Conservation (phyloP, 208 protist species). For the Leishmania tarentolae region DNA sequence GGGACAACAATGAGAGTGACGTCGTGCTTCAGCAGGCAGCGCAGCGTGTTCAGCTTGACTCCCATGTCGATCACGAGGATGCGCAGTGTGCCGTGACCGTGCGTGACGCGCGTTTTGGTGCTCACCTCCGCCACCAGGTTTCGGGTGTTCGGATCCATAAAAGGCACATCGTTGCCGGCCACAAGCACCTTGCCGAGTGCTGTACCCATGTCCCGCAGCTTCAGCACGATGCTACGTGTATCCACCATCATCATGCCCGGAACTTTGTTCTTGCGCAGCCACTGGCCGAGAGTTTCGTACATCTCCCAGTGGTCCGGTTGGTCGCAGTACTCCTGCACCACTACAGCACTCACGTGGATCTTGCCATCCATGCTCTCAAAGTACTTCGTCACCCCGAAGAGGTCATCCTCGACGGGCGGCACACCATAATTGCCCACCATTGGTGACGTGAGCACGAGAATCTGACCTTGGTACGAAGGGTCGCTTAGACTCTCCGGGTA, state of each 20-base stretch:
- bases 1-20: slow-evolving; percentile 86
- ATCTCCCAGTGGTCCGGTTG: slow-evolving; percentile 96
- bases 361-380: slow-evolving; percentile 94
- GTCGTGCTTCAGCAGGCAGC: slow-evolving; percentile 91
- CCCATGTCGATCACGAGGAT: slow-evolving; percentile 95
- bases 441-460: slow-evolving; percentile 97
- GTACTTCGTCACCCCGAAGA: slow-evolving; percentile 93
- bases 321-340: slow-evolving; percentile 95
- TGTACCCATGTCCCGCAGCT: slow-evolving; percentile 94
- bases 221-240: slow-evolving; percentile 97
- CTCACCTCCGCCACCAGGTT: slow-evolving; percentile 97
- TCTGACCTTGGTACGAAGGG: slow-evolving; percentile 98
- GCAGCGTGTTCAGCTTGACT: slow-evolving; percentile 95
- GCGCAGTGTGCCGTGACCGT: slow-evolving; percentile 83
- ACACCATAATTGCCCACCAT: slow-evolving; percentile 98
- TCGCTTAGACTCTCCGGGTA: slow-evolving; percentile 96
- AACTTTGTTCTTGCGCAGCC: slow-evolving; percentile 94
- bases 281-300: slow-evolving; percentile 77
- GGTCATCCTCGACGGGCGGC: slow-evolving; percentile 87
- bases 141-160: slow-evolving; percentile 93
- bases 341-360: slow-evolving; percentile 91
- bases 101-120: slow-evolving; percentile 74
- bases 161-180: slow-evolving; percentile 71
- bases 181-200: slow-evolving; percentile 92
- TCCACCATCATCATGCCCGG: slow-evolving; percentile 98